Evolutionary conservation across 176 grass and related monocot genomes (phyloP), one percentile per base, ranked within the genome.

Genomic region (Carex parvula): DNA sequence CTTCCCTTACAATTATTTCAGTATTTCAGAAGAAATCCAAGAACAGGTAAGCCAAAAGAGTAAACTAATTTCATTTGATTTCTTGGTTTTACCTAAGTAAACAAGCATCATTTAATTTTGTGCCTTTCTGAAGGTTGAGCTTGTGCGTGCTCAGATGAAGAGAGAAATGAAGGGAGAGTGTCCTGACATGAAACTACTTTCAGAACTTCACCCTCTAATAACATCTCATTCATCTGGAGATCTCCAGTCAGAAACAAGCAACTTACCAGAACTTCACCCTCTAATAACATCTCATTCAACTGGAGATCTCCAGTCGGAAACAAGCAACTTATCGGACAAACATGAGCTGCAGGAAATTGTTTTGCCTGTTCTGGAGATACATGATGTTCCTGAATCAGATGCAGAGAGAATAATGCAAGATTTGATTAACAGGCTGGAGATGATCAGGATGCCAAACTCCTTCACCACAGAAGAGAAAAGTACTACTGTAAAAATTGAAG

Each of bases 21-120:
- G 79, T 82, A 95, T 99, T 85, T 95, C 93, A 61, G 93, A 99
- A 89, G 96, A 99, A 95, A 91, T 99, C 83, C 96, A 99, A 92
- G 96, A 99, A 89, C 93, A 95, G 91, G 96, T 99, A 92, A 37
- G 59, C 16, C 50, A 73, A 35, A 81, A 87, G 74, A 86, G 12
- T 35, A 62, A 22, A 33, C 20, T 72, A 39, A 32, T 61, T 57
- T 20, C 18, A 69, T 65, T 21, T 71, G 61, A 79, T 7, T 5
- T 9, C 26, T 44, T 81, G 3, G 69, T 80, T 73, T 69, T 18
- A 69, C 56, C 20, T 1, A 46, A 81, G n/a, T 58, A 83, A 58
- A 56, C 37, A 22, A 60, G 17, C 15, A 60, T 86, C 9, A 79
- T 80, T 91, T 24, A 86, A 8, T 37, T 64, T 86, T 84, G 59